A percentile compares a stretch with the other conserved stretches of the same genome.
These are phyloP conservation scores for Colletotrichum godetiae DNA, from an alignment of 2,329 filamentous ascomycete species.

Conservation along the genomic window DNA sequence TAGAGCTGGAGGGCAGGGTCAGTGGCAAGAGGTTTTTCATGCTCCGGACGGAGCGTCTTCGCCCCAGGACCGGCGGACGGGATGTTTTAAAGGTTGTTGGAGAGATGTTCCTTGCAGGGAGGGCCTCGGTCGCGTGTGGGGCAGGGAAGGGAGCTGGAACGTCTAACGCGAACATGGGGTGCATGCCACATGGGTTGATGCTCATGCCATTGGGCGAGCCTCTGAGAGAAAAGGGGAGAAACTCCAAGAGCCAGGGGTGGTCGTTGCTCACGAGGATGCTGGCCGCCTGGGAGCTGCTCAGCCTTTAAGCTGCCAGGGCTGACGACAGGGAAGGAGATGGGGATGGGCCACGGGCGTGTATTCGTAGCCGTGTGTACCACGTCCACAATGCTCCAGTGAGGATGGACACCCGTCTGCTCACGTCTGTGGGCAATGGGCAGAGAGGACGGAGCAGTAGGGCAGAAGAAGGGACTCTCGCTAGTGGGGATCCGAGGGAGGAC, in stretches of 20 bases:
- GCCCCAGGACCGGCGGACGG: constrained; percentile 37
- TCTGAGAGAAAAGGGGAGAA: constrained; percentile 27
- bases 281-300: constrained; percentile 21
- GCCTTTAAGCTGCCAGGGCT: constrained; percentile 21
- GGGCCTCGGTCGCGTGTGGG: constrained; percentile 34
- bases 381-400: not conserved
- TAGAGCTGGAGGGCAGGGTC: constrained; percentile 43
- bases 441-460: constrained; percentile 16
- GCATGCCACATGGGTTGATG: constrained; percentile 35
- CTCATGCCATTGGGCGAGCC: constrained; percentile 35
- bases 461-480: constrained; percentile 16
- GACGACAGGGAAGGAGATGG: constrained; percentile 22
- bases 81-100: constrained; percentile 36
- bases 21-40: constrained; percentile 54
- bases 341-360: not conserved
- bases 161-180: constrained; percentile 38
- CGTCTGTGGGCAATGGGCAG: constrained; percentile 18
- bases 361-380: not conserved
- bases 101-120: constrained; percentile 36
- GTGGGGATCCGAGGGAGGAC: constrained; percentile 1
- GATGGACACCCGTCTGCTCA: constrained; percentile 22
- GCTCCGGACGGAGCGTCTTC: constrained; percentile 50
- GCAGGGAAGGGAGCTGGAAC: constrained; percentile 37
- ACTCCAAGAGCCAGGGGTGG: constrained; percentile 7
- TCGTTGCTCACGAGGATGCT: constrained; percentile 7